Evolutionary conservation across 176 grass and related monocot genomes (phyloP).

Genomic region (Triticum monococcum): DNA sequence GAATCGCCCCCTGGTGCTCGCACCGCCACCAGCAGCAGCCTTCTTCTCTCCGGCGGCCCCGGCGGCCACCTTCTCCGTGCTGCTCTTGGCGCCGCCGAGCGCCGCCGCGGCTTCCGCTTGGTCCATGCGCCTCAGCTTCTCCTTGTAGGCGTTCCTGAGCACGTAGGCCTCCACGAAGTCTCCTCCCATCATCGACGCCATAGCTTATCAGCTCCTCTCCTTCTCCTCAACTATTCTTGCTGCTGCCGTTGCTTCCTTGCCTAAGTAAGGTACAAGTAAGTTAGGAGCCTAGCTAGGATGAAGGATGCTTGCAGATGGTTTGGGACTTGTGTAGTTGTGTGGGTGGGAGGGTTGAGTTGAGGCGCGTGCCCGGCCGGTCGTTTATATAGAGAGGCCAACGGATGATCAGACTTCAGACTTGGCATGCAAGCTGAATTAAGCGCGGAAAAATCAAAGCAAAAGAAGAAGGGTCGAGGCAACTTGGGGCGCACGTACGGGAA

Average conservation of each 20-base stretch:
- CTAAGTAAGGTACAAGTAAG: not conserved
- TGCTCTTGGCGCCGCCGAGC: not conserved
- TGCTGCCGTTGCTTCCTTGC: not conserved
- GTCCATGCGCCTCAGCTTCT: slow-evolving; percentile 44
- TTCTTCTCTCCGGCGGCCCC: not conserved
- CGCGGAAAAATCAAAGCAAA: too few species aligned
- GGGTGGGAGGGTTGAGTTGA: not conserved
- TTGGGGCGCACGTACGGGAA: slow-evolving; percentile 27
- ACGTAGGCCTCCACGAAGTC: slow-evolving; percentile 61
- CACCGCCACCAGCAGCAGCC: not conserved
- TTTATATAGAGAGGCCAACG: slow-evolving; percentile 5
- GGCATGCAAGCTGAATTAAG: too few species aligned
- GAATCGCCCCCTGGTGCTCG: not conserved
- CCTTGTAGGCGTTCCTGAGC: slow-evolving; percentile 52
- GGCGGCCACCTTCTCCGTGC: not conserved
- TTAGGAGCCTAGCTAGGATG: not conserved
- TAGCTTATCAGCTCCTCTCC: not conserved
- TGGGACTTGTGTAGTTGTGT: not conserved
- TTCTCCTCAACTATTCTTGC: rapidly evolving
- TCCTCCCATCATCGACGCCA: slow-evolving; percentile 60
- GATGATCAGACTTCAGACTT: too few species aligned
- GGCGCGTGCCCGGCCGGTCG: not conserved
- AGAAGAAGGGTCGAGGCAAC: not conserved
- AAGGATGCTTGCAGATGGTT: not conserved
- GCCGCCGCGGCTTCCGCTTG: not conserved